Percentiles rank a stretch among this genome's conserved stretches.
Conservation (phyloP, 257 asterid genomes). For the Solanum virginianum region DNA sequence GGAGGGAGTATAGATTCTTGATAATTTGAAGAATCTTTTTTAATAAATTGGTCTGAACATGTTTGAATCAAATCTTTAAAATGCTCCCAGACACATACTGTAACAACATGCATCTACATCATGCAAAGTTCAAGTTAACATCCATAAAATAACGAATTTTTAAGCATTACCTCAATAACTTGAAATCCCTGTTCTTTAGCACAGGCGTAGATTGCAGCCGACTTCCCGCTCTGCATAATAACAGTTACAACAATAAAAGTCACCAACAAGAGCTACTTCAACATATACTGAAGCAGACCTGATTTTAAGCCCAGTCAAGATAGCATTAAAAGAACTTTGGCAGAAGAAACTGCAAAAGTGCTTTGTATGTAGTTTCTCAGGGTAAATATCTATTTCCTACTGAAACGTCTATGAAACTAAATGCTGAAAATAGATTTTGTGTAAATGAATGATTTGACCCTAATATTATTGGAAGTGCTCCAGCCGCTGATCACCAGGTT, state of each 20-base stretch:
- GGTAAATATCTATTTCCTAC: neutral
- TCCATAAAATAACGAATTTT: neutral
- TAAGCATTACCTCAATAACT: conserved; percentile 71
- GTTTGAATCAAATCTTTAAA: neutral
- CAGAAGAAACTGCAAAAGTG: neutral
- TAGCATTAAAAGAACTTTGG: neutral
- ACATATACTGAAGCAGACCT: neutral
- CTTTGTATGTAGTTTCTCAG: neutral
- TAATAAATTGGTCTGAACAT: neutral
- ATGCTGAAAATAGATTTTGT: neutral
- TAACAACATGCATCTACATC: neutral
- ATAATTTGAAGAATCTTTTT: neutral
- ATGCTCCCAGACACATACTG: neutral
- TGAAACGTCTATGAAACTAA: neutral
- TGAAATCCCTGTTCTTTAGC: conserved; percentile 96
- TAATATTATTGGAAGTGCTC: neutral
- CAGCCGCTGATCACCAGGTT: neutral
- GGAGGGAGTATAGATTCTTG: neutral
- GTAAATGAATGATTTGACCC: neutral
- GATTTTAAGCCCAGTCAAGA: neutral
- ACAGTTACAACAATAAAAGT: neutral
- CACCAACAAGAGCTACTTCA: neutral
- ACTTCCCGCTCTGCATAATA: conserved; percentile 78
- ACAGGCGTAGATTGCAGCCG: conserved; percentile 96
- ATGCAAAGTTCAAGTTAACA: neutral